Evolutionary conservation across 2,329 filamentous ascomycete species (phyloP), one percentile per base, ranked within the genome.

Genomic region (Chaetomiaceae sp.): DNA sequence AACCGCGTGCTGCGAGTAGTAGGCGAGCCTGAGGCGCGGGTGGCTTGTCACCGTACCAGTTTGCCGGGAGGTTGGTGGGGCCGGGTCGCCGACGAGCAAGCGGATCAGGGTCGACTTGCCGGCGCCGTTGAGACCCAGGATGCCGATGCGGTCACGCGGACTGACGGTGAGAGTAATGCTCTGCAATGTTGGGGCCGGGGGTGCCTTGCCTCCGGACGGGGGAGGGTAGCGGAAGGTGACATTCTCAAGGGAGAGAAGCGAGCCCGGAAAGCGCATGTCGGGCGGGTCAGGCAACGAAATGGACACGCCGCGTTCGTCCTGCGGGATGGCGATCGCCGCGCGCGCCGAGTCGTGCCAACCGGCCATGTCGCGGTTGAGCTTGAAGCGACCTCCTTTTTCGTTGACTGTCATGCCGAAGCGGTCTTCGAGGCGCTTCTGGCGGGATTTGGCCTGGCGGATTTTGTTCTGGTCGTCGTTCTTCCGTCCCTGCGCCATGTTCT

Each of bases 401-500:
- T 71, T 84, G 33, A 88, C 83, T 58, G 90, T 76, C 56, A 94
- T 64, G 0, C 88, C 88, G 79, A 82, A 86, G 6, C 87, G 74
- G 45, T 93, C 83, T 47, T 94, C 87, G 1, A 94, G 73, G 61
- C 88, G 90, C 70, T 89, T 91, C 67, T 90, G 86, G 1, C 87
- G 75, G 4, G 83, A 87, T 52, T 89, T 90, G 4, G 87, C 88
- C 68, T 90, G 86, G n/a, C 86, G 81, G 3, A 94, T 72, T 62
- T 89, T 90, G 61, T 91, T 91, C 56, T 89, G 84, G 58, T 94
- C 88, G 24, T 88, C 86, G 20, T 83, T 84, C 38, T 81, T 81
- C 61, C 83, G 86, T 6, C 86, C 88, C 17, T 83, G 78, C 54
- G 83, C 84, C 58, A 88, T 76, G 55, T 86, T 91, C 49, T 83